Conservation (phyloP, 2,329 filamentous ascomycete species). For the Fusarium heterosporum region DNA sequence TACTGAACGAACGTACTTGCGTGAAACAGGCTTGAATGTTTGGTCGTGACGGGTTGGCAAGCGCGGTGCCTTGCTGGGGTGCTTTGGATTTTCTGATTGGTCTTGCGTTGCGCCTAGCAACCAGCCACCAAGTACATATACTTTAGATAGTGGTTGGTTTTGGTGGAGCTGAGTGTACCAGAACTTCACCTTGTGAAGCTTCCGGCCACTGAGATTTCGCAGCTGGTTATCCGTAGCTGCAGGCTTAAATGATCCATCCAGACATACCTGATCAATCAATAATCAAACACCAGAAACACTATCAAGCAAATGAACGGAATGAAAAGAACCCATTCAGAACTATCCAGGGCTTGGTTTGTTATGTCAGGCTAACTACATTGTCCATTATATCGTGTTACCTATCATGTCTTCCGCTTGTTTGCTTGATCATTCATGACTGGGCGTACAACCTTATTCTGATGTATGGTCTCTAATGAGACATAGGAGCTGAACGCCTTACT, state of each 20-base stretch:
- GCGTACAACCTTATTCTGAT: too few species aligned
- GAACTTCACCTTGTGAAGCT: not conserved
- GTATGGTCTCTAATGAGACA: not conserved
- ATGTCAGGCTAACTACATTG: too few species aligned
- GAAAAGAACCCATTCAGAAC: too few species aligned
- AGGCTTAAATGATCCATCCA: not conserved
- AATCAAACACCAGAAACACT: not conserved
- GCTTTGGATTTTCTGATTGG: conserved; percentile 10
- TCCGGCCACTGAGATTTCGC: conserved; percentile 30
- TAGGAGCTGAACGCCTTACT: not conserved
- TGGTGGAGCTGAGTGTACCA: conserved; percentile 10
- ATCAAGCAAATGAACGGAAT: too few species aligned
- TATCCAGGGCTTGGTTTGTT: too few species aligned
- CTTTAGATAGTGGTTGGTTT: not conserved
- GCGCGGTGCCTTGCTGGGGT: conserved; percentile 38
- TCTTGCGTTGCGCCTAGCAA: conserved; percentile 43
- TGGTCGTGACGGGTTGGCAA: conserved; percentile 42
- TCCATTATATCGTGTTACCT: not conserved
- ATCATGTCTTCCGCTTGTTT: not conserved
- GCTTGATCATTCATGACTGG: not conserved
- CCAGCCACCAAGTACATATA: conserved; percentile 33
- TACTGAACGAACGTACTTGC: conserved; percentile 20
- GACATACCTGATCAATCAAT: not conserved
- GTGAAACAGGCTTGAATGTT: conserved; percentile 38
- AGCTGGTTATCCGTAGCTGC: conserved; percentile 6